Evolutionary conservation across 192 early-diverging fungal species (phyloP), one percentile per base, ranked within the genome.

Genomic region (Phlyctochytrium arcticum): DNA sequence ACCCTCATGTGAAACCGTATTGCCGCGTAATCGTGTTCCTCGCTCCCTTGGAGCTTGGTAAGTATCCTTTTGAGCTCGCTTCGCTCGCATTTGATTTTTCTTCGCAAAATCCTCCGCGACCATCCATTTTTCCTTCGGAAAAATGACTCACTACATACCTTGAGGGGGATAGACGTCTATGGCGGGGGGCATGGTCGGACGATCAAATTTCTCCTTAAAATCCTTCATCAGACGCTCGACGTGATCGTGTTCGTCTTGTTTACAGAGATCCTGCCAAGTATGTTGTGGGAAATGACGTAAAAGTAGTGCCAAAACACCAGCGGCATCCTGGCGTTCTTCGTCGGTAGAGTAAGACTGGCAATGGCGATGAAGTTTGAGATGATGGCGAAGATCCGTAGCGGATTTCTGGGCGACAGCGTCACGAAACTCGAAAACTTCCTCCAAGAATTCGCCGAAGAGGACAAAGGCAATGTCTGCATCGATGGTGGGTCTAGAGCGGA

Each of bases 181-280:
- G 54, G 62, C 75, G 44, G 79, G 77, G 60, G 86, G 85, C 65
- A 77, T 80, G 48, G 64, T 67, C 12, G 75, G 74, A 3, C 74
- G 62, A 31, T 69, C 73, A 48, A 77, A 79, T 32, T 65, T 72
- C 4, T 68, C 74, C 6, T 77, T 71, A 49, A 69, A 88, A 66
- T 90, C 87, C 36, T 83, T 82, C 72, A 94, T 75, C 24, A 85
- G 74, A 54, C 82, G 79, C 67, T 89, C 87, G 5, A 92, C 85
- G 56, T 87, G 78, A 53, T 79, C 75, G 42, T 92, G 88, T 61
- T 90, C 90, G 36, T 90, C 83, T 47, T 80, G 79, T 57, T 88
- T 85, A n/a, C 96, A 88, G 44, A 95, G 75, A 42, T 98, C 95
- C 60, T 73, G 82, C 95, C 95, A 98, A 72, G 96, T 93, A 67